Evolutionary conservation across 331 rosid species (phyloP).

Genomic region (Erythrophleum ivorense): DNA sequence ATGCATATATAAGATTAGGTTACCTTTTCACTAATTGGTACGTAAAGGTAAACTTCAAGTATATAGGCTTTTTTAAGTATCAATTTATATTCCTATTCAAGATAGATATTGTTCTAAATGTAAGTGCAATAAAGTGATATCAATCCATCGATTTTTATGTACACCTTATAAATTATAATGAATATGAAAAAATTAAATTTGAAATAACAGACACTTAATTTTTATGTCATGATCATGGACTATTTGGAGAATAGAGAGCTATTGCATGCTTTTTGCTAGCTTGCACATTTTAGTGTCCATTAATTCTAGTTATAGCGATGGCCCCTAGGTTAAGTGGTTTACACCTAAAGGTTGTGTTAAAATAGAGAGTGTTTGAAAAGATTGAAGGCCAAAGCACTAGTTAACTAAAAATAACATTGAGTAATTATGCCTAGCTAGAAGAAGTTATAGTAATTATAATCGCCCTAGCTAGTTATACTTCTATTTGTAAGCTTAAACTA

Average conservation of each 20-base stretch:
- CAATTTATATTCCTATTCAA: constrained; percentile 2
- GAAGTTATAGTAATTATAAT: no score
- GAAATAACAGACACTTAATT: neutral
- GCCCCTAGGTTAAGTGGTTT: constrained; percentile 18
- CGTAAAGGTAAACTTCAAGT: neutral
- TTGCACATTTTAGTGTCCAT: neutral
- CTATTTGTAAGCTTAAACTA: no score
- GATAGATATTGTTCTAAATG: neutral
- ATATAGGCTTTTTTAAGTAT: neutral
- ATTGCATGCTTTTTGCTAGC: neutral
- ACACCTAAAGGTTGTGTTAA: constrained; percentile 10
- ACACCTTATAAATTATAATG: no score
- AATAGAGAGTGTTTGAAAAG: neutral
- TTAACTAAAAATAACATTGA: no score
- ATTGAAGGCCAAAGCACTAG: no score
- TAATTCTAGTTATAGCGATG: no score
- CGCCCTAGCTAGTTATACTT: no score
- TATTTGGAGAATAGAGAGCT: neutral
- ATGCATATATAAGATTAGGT: neutral
- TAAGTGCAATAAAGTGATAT: neutral
- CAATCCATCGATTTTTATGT: neutral
- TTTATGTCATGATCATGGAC: neutral
- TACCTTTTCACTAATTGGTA: neutral
- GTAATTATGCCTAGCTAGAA: no score
- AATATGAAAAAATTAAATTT: neutral